phyloP scores from a whole-genome alignment of 2,329 filamentous ascomycete species.

The Chalaropsis ovoidea region DNA sequence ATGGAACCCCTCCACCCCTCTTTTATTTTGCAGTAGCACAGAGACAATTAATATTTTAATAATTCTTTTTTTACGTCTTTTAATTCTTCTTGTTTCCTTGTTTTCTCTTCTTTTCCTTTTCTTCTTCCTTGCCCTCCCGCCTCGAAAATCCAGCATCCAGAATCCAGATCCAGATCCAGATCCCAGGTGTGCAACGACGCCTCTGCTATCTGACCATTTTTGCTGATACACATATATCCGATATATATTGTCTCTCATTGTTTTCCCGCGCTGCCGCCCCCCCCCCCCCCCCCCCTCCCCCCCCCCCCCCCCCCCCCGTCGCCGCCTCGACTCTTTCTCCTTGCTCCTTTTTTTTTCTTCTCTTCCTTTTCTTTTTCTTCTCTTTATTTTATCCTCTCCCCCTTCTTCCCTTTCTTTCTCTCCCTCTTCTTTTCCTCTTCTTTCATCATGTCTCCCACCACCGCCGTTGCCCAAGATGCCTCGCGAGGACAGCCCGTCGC shows the following conservation, averaged over 20 bases:
- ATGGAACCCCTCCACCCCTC: slow-evolving; percentile 4
- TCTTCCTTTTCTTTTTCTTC: slow-evolving; percentile 14
- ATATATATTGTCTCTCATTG: background rate
- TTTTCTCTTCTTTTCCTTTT: background rate
- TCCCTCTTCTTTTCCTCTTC: slow-evolving; percentile 28
- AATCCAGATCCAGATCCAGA: background rate
- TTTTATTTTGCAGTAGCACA: background rate
- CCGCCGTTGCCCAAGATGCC: slow-evolving; percentile 43
- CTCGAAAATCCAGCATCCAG: background rate
- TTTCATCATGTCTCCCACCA: slow-evolving; percentile 30
- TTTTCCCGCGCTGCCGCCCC: background rate
- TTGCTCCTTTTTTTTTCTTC: slow-evolving; percentile 17
- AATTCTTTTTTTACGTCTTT: background rate
- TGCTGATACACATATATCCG: slow-evolving; percentile 8
- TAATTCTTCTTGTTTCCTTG: background rate
- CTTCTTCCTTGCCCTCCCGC: background rate
- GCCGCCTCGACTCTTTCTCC: slow-evolving; percentile 10
- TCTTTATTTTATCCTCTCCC: slow-evolving; percentile 28
- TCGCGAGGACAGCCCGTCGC: slow-evolving; percentile 53
- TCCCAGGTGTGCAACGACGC: slow-evolving; percentile 3
- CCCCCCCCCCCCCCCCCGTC: background rate
- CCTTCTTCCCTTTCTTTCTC: slow-evolving; percentile 30
- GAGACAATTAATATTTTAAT: background rate
- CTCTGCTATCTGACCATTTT: slow-evolving; percentile 15
- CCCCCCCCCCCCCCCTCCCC: background rate